These are phyloP conservation scores for Aspergillus sparsus DNA, from an alignment of 495 filamentous ascomycete genomes.

Conservation along the genomic window DNA sequence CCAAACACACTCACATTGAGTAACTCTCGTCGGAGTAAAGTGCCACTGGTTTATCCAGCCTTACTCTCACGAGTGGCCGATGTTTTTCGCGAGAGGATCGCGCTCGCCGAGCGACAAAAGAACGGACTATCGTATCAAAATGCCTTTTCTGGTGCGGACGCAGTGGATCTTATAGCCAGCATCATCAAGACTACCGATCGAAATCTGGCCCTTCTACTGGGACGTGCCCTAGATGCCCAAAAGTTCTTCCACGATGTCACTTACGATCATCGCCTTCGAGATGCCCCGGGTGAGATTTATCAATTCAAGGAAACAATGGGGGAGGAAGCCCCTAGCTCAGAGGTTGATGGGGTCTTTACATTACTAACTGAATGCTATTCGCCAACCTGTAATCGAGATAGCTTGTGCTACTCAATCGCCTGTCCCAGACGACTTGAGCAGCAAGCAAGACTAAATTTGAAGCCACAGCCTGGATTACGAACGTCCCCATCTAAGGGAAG, in stretches of 20 bases:
- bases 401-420: constrained; percentile 97
- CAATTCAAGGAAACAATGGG: constrained; percentile 93
- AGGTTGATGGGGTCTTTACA: constrained; percentile 96
- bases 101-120: constrained; percentile 83
- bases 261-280: constrained; percentile 92
- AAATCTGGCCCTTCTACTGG: constrained; percentile 91
- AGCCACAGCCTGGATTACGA: constrained; percentile 83
- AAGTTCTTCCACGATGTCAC: constrained; percentile 99
- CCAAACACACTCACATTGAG: constrained; percentile 50
- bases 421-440: constrained; percentile 94
- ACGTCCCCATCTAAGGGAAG: constrained; percentile 77
- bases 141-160: constrained; percentile 91
- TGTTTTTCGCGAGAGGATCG: constrained; percentile 82
- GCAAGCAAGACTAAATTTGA: constrained; percentile 88
- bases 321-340: constrained; percentile 75
- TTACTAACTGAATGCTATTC: constrained; percentile 97
- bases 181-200: constrained; percentile 97
- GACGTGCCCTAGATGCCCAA: constrained; percentile 91
- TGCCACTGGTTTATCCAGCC: constrained; percentile 89
- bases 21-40: constrained; percentile 52
- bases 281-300: constrained; percentile 88
- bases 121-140: constrained; percentile 97
- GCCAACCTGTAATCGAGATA: constrained; percentile 92
- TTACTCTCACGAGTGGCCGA: constrained; percentile 88
- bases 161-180: constrained; percentile 88